Base-by-base conservation (phyloP, 257 asterid genomes). In the Nicotiana noctiflora region DNA sequence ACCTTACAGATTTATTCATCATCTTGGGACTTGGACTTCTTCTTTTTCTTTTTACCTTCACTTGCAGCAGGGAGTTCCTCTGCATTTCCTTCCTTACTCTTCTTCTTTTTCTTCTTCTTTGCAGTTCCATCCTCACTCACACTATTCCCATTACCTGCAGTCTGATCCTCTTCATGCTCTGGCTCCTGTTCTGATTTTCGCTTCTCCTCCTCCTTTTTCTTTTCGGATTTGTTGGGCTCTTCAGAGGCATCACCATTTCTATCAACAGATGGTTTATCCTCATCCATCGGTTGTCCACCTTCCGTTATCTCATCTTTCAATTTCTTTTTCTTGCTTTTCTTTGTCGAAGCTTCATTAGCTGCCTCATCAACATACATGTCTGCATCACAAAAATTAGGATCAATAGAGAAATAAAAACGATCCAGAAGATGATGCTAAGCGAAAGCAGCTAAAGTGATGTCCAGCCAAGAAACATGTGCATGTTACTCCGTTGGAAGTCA, bases 131-230 rank as follows among this genome's bases (percentile, higher is more conserved):
- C 92, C 59, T 89, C 94, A 67, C 84, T 87, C 17, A 34, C 84
- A 56, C 85, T 90, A 17, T 65, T 78, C 9, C 9, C 44, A 37
- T 37, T 37, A 37, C 44, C 44, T 37, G 44, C 44, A 67, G 32
- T 34, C 65, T 57, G 83, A 52, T 77, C 86, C 64, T 84, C 83
- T 80, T 80, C 81, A 21, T 64, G 78, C 27, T 83, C 89, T n/a
- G 37, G 77, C 79, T 87, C 89, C 17, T 82, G 79, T 19, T 85
- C 90, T 62, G 81, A 74, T 80, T 93, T 95, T 79, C 95, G 83
- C 86, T 93, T 93, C 81, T 92, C 94, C 87, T 91, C 83, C 65
- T 84, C 92, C 92, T 92, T 93, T 89, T 93, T 91, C 91, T 92
- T 92, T 31, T 91, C 96, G 1, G 90, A 85, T 86, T 89, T 93